Evolutionary conservation across 345 rosid species (phyloP).

Genomic region (Psidium friedrichsthalianum): DNA sequence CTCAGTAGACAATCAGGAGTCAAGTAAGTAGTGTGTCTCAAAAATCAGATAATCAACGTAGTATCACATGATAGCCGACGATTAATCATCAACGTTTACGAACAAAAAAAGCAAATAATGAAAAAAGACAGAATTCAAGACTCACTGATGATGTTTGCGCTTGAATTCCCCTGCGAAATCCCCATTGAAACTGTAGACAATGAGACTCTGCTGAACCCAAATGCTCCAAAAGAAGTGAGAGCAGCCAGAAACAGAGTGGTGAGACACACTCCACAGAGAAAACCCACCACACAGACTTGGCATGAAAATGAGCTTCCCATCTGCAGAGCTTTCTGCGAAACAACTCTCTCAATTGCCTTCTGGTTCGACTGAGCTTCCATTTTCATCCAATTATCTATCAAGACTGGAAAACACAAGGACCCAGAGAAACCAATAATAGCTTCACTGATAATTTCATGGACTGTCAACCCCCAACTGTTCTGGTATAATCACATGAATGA

Average conservation of each 20-base stretch:
- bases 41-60: not conserved
- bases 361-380: constrained; percentile 47
- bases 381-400: not conserved
- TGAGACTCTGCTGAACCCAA: constrained; percentile 43
- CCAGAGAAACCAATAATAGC: not conserved
- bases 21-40: not conserved
- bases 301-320: constrained; percentile 84
- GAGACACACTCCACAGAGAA: constrained; percentile 80
- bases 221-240: constrained; percentile 62
- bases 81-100: not conserved
- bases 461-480: not conserved
- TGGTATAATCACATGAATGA: not conserved
- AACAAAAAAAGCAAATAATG: not conserved
- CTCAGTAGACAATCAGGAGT: not conserved
- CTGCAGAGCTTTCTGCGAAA: constrained; percentile 77
- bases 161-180: constrained; percentile 48
- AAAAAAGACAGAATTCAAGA: not conserved
- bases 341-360: constrained; percentile 66
- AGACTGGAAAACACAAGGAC: not conserved
- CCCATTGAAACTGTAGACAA: constrained; percentile 29
- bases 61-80: not conserved
- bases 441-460: not conserved
- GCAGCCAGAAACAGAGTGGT: constrained; percentile 77
- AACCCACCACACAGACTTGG: constrained; percentile 84
- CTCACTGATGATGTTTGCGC: constrained; percentile 42